A percentile compares a stretch with the other conserved stretches of the same genome.
Conservation (phyloP, 148 eudicot species). For the Pouteria glomerata region DNA sequence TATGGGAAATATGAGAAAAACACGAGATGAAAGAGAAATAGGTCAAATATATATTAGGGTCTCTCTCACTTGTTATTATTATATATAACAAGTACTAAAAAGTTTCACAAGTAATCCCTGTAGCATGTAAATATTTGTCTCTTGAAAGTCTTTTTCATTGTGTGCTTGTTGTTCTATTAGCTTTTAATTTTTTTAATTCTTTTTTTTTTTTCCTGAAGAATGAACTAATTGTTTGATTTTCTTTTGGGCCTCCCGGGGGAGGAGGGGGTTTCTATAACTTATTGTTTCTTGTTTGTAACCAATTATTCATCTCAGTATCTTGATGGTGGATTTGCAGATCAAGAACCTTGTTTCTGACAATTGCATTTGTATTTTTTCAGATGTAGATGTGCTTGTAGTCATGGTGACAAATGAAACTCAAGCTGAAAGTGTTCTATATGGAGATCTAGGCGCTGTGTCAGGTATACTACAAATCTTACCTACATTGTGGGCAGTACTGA, state of each 20-base stretch:
- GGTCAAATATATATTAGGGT: neutral
- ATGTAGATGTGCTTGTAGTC: slow-evolving; percentile 82
- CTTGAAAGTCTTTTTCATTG: neutral
- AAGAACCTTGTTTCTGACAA: slow-evolving; percentile 4
- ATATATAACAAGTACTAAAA: neutral
- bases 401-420: slow-evolving; percentile 99
- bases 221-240: too few species aligned
- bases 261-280: neutral
- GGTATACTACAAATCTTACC: slow-evolving; percentile 32
- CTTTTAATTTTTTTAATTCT: neutral
- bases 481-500: slow-evolving; percentile 13
- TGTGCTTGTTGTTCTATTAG: neutral
- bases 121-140: too few species aligned
- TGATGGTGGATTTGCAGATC: neutral
- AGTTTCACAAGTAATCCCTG: neutral
- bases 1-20: neutral
- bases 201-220: neutral
- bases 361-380: slow-evolving; percentile 32
- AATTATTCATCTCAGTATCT: neutral
- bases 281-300: neutral
- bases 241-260: too few species aligned
- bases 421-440: slow-evolving; percentile 92
- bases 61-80: neutral
- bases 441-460: slow-evolving; percentile 76
- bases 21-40: neutral